Conservation (phyloP, 345 rosid species). For the Fremontodendron californicum region DNA sequence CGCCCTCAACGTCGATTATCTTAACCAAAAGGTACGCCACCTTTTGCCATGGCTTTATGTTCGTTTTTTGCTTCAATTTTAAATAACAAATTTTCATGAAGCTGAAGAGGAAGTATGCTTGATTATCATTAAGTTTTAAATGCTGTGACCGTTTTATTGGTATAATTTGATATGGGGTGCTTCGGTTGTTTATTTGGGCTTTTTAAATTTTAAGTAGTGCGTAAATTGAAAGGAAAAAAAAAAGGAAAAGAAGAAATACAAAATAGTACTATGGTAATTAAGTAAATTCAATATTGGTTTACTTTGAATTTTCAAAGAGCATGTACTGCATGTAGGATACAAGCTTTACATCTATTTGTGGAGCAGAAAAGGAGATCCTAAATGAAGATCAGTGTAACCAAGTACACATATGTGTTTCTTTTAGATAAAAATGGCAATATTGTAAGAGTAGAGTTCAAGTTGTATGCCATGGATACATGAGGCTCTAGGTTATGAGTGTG, state of each 20-base stretch:
- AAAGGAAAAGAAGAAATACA: neutral
- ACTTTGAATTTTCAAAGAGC: neutral
- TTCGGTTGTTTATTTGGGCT: neutral
- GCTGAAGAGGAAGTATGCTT: neutral
- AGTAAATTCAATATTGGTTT: neutral
- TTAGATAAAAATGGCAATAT: neutral
- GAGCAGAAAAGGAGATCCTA: neutral
- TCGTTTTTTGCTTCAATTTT: neutral
- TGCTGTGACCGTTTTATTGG: neutral
- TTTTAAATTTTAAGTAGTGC: neutral
- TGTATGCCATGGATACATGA: neutral
- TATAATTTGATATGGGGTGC: neutral
- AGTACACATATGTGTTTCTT: neutral
- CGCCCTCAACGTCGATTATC: constrained; percentile 80
- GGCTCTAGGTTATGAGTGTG: neutral
- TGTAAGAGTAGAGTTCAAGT: neutral
- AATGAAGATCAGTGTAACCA: neutral
- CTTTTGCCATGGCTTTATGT: no score
- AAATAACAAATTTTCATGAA: neutral
- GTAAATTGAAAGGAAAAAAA: neutral
- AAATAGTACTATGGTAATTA: neutral
- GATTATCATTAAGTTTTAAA: neutral
- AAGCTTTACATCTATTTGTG: neutral
- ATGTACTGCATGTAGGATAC: neutral
- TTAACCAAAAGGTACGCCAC: constrained; percentile 64